phyloP scores from a whole-genome alignment of 495 filamentous ascomycete genomes.

The Talaromyces trachyspermus region DNA sequence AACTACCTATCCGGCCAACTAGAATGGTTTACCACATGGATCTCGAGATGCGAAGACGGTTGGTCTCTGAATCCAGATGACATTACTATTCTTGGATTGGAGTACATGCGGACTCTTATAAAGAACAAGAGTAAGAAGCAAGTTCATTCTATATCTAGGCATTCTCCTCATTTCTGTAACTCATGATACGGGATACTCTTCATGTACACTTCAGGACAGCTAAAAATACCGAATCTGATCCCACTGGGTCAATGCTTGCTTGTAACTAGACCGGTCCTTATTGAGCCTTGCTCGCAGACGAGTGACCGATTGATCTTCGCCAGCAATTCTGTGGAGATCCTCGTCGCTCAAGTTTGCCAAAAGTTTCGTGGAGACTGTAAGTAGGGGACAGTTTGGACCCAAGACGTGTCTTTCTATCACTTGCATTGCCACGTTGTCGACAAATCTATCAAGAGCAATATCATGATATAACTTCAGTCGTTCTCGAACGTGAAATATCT shows the following conservation, averaged over 20 bases:
- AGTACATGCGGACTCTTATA: too few species aligned
- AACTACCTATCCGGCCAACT: too few species aligned
- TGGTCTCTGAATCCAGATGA: too few species aligned
- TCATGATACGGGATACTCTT: too few species aligned
- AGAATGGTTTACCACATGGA: too few species aligned
- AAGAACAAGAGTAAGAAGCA: too few species aligned
- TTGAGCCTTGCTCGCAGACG: neutral
- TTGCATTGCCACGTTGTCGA: constrained; percentile 6
- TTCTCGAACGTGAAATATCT: neutral
- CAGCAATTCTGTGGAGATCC: neutral
- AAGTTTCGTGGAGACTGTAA: neutral
- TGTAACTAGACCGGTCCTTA: neutral
- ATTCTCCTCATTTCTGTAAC: too few species aligned
- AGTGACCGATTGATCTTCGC: constrained; percentile 2
- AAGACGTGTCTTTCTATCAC: constrained; percentile 6
- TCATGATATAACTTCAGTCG: neutral
- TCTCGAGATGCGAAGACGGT: too few species aligned
- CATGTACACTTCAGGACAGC: too few species aligned
- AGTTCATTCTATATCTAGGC: too few species aligned
- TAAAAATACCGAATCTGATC: constrained; percentile 2
- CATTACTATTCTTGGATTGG: too few species aligned
- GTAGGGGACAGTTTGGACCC: neutral
- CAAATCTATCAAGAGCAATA: neutral
- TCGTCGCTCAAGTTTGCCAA: neutral
- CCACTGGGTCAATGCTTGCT: neutral